Conservation (phyloP, 2,329 filamentous ascomycete species). For the Colletotrichum sp. region DNA sequence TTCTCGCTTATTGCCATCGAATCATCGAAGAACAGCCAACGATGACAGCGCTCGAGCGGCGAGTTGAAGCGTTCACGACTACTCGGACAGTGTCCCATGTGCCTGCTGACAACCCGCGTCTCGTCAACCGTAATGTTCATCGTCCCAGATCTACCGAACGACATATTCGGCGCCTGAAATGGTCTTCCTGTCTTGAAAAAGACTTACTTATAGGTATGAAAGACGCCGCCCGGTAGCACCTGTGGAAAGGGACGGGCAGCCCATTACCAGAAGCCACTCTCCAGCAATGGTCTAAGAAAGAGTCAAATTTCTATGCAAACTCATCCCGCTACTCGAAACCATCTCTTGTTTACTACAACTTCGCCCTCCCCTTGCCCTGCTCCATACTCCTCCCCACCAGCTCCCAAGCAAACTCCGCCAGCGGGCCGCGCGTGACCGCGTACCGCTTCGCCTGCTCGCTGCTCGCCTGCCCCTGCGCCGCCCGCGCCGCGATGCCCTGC, state of each 20-base stretch:
- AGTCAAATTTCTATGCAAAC: not conserved
- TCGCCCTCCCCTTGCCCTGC: conserved; percentile 31
- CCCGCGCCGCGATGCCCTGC: conserved; percentile 92
- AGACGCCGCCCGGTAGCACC: too few relatives aligned
- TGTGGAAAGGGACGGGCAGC: too few relatives aligned
- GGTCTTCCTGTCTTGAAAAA: too few relatives aligned
- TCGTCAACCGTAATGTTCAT: too few relatives aligned
- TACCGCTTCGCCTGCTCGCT: conserved; percentile 81
- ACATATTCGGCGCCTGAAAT: too few relatives aligned
- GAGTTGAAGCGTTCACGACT: too few relatives aligned
- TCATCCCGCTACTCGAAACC: not conserved
- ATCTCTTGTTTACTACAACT: conserved; percentile 10
- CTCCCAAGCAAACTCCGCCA: conserved; percentile 81
- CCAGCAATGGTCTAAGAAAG: too few relatives aligned
- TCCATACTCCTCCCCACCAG: conserved; percentile 56
- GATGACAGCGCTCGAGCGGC: not conserved
- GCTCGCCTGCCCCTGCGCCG: conserved; percentile 86
- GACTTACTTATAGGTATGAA: too few relatives aligned
- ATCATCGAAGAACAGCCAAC: fast-evolving
- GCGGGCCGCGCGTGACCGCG: conserved; percentile 69
- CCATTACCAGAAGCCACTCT: too few relatives aligned
- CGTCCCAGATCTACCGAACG: fast-evolving
- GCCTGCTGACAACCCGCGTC: too few relatives aligned
- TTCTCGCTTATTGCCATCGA: fast-evolving
- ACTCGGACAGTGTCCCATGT: too few relatives aligned